phyloP scores from a whole-genome alignment of 805 yeast genomes.

The Candida broadrunensis region DNA sequence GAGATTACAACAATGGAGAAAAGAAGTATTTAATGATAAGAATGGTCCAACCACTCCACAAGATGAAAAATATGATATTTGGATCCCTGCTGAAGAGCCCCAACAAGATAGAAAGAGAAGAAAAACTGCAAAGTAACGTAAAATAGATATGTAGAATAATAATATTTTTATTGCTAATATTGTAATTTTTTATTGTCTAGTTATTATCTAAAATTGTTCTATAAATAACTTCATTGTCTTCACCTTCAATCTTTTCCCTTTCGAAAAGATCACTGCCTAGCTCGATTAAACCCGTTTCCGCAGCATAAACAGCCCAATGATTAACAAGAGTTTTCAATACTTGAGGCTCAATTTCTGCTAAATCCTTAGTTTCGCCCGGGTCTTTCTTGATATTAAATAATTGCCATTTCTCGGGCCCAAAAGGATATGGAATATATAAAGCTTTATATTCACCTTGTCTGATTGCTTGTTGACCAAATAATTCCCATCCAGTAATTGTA shows the following conservation, averaged over 20 bases:
- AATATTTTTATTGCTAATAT: no score
- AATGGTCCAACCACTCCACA: constrained; percentile 42
- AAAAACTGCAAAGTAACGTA: constrained; percentile 4
- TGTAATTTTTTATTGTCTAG: neutral
- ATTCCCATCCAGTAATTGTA: constrained; percentile 54
- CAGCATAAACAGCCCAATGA: constrained; percentile 51
- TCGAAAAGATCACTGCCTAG: constrained; percentile 12
- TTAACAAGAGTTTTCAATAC: constrained; percentile 39
- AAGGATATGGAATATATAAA: constrained; percentile 46
- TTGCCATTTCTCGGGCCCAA: constrained; percentile 50
- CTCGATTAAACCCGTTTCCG: constrained; percentile 49
- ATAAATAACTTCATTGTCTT: constrained; percentile 6
- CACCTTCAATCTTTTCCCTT: constrained; percentile 8
- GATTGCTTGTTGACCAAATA: constrained; percentile 55
- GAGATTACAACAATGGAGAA: constrained; percentile 86
- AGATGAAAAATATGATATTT: constrained; percentile 35
- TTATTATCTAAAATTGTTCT: constrained; percentile 4
- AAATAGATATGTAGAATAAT: neutral
- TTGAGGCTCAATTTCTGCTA: constrained; percentile 33
- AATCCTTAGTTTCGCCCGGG: constrained; percentile 52
- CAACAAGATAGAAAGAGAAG: constrained; percentile 7
- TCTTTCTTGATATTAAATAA: constrained; percentile 41
- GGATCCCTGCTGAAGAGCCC: constrained; percentile 32
- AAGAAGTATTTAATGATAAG: constrained; percentile 67
- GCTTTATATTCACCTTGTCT: constrained; percentile 50